These are phyloP conservation scores for Vinca major DNA, from an alignment of 305 asterid species.

Conservation along the genomic window DNA sequence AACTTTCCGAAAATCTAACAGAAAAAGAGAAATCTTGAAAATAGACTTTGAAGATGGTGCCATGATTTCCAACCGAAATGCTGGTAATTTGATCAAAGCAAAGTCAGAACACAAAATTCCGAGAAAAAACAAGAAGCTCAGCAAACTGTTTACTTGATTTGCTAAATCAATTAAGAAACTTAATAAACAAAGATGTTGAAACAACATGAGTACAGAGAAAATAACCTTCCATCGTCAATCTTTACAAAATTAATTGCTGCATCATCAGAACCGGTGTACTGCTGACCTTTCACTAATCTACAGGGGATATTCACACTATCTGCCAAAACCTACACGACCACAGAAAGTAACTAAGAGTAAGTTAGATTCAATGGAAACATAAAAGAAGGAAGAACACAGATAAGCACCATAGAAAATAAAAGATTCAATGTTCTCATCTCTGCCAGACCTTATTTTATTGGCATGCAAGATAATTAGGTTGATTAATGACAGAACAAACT, in stretches of 20 bases:
- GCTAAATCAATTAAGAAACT: background rate
- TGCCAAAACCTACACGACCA: constrained; percentile 74
- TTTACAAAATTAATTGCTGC: constrained; percentile 84
- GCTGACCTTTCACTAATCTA: constrained; percentile 81
- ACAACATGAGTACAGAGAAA: constrained; percentile 12
- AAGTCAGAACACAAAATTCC: background rate
- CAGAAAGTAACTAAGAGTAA: constrained; percentile 14
- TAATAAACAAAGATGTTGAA: constrained; percentile 5
- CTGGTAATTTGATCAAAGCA: background rate
- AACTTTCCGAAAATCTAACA: constrained; percentile 11
- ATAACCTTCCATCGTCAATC: constrained; percentile 61
- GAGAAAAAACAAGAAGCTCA: background rate
- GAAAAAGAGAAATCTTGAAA: constrained; percentile 1
- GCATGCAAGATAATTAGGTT: background rate
- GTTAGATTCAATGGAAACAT: constrained; percentile 8
- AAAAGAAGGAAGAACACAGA: background rate
- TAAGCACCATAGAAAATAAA: no score
- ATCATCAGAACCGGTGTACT: constrained; percentile 77
- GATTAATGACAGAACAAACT: background rate
- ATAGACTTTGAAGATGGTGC: constrained; percentile 3
- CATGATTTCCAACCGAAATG: background rate
- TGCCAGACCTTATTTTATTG: background rate
- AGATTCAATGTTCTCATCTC: background rate
- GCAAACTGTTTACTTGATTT: background rate
- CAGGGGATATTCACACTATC: constrained; percentile 77